These are phyloP conservation scores for Amborella trichopoda DNA, from an alignment of 164 flowering plant genomes.

Conservation along the genomic window DNA sequence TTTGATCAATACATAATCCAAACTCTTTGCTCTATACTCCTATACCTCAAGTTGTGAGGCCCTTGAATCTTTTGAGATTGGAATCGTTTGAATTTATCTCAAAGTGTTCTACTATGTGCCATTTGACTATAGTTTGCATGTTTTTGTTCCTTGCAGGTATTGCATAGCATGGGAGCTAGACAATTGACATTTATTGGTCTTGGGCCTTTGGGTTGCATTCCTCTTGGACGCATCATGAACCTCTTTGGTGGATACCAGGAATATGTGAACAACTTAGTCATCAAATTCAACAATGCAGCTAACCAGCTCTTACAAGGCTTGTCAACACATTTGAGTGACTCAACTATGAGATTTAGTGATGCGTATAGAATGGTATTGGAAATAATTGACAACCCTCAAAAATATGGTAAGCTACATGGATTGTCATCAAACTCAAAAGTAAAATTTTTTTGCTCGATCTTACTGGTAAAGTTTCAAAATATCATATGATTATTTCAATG, in stretches of 20 bases:
- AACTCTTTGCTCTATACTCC: too few relatives aligned
- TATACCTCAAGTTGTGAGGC: too few relatives aligned
- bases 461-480: too few relatives aligned
- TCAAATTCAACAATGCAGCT: constrained; percentile 51
- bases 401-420: constrained; percentile 73
- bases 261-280: constrained; percentile 54
- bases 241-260: constrained; percentile 54
- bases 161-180: constrained; percentile 68
- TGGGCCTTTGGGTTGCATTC: constrained; percentile 98
- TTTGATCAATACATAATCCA: too few relatives aligned
- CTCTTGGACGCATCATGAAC: constrained; percentile 73
- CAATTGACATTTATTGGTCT: constrained; percentile 73
- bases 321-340: constrained; percentile 37
- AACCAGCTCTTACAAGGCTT: constrained; percentile 27
- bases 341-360: constrained; percentile 66
- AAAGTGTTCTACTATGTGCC: too few relatives aligned
- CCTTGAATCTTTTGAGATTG: too few relatives aligned
- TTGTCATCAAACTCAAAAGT: too few relatives aligned
- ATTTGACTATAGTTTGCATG: too few relatives aligned
- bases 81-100: too few relatives aligned
- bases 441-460: too few relatives aligned
- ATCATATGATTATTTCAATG: too few relatives aligned
- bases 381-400: constrained; percentile 56
- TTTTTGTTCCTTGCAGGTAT: constrained; percentile 37
- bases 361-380: constrained; percentile 74